phyloP scores from a whole-genome alignment of 306 rosid genomes.

The Prunus campanulata region DNA sequence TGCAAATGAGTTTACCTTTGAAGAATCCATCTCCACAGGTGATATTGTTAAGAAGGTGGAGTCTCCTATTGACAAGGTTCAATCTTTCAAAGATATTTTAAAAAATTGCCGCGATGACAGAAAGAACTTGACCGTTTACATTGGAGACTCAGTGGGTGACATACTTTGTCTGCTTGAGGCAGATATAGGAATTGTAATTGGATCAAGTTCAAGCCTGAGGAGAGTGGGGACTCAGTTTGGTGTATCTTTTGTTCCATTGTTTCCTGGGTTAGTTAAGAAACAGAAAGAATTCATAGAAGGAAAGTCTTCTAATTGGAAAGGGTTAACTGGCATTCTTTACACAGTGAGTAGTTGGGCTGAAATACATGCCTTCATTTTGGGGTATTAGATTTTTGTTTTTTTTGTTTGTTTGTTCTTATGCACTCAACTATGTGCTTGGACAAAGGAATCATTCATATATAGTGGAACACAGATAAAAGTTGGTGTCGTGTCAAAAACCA shows the following conservation, averaged over 20 bases:
- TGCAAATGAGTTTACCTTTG: constrained; percentile 79
- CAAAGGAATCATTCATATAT: constrained; percentile 38
- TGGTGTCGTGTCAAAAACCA: constrained; percentile 49
- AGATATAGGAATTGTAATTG: constrained; percentile 89
- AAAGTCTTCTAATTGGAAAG: constrained; percentile 65
- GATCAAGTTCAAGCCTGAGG: constrained; percentile 88
- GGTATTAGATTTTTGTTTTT: constrained; percentile 54
- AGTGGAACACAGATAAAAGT: constrained; percentile 52
- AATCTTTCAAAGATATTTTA: constrained; percentile 56
- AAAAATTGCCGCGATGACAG: constrained; percentile 38
- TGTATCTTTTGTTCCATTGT: constrained; percentile 75
- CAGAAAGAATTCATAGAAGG: constrained; percentile 58
- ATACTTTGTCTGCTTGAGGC: constrained; percentile 93
- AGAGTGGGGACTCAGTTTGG: constrained; percentile 70
- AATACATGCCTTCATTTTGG: constrained; percentile 94
- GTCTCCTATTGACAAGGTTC: constrained; percentile 85
- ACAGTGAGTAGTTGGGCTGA: constrained; percentile 93
- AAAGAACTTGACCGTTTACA: constrained; percentile 65
- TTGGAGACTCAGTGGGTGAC: constrained; percentile 96
- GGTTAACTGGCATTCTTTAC: constrained; percentile 76
- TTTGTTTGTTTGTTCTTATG: constrained; percentile 33
- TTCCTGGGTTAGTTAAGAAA: constrained; percentile 70
- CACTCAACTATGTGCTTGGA: constrained; percentile 45
- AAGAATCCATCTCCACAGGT: constrained; percentile 78
- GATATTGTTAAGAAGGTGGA: constrained; percentile 76